Percentiles rank a stretch among this genome's conserved stretches.
phyloP scores from a whole-genome alignment of 305 asterid genomes.

The Fraxinus latifolia region DNA sequence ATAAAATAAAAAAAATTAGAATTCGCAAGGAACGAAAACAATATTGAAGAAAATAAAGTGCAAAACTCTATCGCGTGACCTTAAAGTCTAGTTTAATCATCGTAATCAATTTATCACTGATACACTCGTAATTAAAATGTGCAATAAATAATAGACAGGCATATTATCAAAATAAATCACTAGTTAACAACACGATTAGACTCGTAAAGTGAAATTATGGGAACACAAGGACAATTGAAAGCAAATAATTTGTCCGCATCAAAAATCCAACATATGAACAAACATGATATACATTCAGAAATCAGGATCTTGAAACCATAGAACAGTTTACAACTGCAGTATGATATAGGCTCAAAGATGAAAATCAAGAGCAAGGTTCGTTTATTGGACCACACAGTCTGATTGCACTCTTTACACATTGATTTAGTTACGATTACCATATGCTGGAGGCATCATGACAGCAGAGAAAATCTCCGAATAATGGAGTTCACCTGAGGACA shows the following conservation, averaged over 20 bases:
- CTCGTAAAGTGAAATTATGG: background rate
- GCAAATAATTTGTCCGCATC: background rate
- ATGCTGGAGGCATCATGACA: background rate
- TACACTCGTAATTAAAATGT: background rate
- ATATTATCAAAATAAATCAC: background rate
- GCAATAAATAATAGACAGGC: background rate
- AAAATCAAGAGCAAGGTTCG: background rate
- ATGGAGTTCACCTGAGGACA: conserved; percentile 14
- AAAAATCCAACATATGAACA: conserved; percentile 16
- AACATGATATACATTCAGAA: conserved; percentile 21
- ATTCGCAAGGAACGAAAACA: background rate
- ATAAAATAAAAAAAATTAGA: too few species aligned
- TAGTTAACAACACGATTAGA: background rate
- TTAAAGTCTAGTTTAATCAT: background rate
- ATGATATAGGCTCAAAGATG: conserved; percentile 18
- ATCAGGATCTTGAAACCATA: background rate
- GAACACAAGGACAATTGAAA: background rate
- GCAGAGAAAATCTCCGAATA: background rate
- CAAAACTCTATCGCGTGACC: too few species aligned
- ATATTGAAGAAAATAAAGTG: too few species aligned
- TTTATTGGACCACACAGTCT: conserved; percentile 17
- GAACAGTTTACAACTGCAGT: conserved; percentile 23
- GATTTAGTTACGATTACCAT: background rate
- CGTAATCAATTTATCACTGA: background rate
- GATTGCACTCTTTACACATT: background rate